These are phyloP conservation scores for Leishmania guyanensis DNA, from an alignment of 208 protist species.

Conservation along the genomic window DNA sequence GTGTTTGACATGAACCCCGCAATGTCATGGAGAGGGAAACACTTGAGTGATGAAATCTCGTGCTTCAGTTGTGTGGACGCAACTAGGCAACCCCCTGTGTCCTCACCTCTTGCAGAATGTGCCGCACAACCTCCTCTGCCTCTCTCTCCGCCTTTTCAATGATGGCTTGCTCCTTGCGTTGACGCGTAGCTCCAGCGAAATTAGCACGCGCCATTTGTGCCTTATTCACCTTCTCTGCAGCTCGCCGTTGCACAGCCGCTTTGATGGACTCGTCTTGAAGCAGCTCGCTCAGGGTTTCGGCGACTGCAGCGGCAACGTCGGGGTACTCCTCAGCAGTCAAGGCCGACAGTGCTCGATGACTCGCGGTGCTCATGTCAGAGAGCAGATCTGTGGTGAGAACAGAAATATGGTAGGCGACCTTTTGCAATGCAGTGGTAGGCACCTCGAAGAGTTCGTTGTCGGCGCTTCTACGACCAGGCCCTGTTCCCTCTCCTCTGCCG, in stretches of 20 bases:
- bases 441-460: slow-evolving; percentile 40
- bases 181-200: slow-evolving; percentile 20
- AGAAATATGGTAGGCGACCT: slow-evolving; percentile 61
- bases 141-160: slow-evolving; percentile 75
- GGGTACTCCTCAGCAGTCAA: slow-evolving; percentile 40
- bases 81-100: slow-evolving; percentile 27
- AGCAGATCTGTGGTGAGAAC: slow-evolving; percentile 50
- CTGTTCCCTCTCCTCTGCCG: neutral
- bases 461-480: neutral
- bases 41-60: neutral
- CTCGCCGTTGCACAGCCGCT: slow-evolving; percentile 66
- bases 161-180: slow-evolving; percentile 57
- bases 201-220: slow-evolving; percentile 26
- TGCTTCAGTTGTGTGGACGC: neutral
- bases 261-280: slow-evolving; percentile 62
- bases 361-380: slow-evolving; percentile 10
- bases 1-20: neutral
- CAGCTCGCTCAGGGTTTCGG: slow-evolving; percentile 66
- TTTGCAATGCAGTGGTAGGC: slow-evolving; percentile 31
- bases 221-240: slow-evolving; percentile 46
- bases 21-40: neutral
- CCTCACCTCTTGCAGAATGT: slow-evolving; percentile 78
- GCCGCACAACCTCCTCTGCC: slow-evolving; percentile 71
- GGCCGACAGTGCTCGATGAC: slow-evolving; percentile 3
- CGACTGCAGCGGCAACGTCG: slow-evolving; percentile 45